A percentile compares a stretch with the other conserved stretches of the same genome.
Conservation (phyloP, 768 basidiomycete species). For the Tulasnella sp. region DNA sequence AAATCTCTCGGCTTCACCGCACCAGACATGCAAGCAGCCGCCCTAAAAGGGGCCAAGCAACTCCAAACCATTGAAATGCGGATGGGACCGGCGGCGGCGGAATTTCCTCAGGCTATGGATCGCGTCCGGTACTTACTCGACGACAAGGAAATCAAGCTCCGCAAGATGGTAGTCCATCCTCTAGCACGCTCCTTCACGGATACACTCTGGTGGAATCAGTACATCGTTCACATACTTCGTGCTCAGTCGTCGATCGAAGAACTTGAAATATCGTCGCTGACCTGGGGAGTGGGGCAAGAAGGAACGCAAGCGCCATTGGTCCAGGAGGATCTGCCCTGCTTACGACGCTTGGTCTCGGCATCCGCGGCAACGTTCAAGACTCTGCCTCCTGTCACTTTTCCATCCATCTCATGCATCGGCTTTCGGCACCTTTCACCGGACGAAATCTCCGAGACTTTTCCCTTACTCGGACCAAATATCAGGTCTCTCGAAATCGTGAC, state of each 20-base stretch:
- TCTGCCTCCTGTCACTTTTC: neutral
- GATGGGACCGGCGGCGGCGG: neutral
- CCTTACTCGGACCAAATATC: neutral
- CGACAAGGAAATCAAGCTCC: neutral
- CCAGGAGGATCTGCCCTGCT: neutral
- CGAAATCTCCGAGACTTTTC: neutral
- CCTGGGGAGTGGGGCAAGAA: neutral
- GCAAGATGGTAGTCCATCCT: neutral
- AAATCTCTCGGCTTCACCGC: neutral
- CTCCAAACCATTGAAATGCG: neutral
- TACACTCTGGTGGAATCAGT: neutral
- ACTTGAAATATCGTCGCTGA: neutral
- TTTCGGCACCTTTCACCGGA: neutral
- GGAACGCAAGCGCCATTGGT: neutral
- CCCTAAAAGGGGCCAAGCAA: neutral
- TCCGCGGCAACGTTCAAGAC: neutral
- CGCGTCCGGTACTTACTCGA: neutral
- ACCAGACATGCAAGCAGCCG: neutral
- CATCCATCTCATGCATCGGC: neutral
- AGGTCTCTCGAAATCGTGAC: neutral
- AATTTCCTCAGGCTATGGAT: neutral
- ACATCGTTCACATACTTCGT: neutral
- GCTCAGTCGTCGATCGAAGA: neutral
- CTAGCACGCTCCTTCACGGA: neutral
- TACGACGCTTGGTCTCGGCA: neutral